Evolutionary conservation across 495 filamentous ascomycete genomes (phyloP).

Genomic region (Chaetomium tenue): DNA sequence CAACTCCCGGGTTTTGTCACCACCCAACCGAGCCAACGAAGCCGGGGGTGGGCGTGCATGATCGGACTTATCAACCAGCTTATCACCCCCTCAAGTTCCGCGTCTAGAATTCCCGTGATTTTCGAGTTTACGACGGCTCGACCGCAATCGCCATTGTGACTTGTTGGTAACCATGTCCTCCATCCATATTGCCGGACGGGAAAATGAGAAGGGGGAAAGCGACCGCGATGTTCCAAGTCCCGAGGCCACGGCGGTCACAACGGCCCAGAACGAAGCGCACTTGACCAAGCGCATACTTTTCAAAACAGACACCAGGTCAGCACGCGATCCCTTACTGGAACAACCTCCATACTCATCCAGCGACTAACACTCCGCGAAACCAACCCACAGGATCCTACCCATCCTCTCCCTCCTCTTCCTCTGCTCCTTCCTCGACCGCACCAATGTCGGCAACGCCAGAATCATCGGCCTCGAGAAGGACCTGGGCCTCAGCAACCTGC

Average conservation of each 20-base stretch:
- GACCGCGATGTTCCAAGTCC: not conserved
- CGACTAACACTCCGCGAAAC: not conserved
- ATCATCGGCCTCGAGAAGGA: constrained; percentile 66
- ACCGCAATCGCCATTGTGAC: no score
- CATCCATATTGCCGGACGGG: not conserved
- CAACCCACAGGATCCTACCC: constrained; percentile 44
- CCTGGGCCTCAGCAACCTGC: constrained; percentile 59
- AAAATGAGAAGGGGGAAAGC: not conserved
- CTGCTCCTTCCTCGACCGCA: constrained; percentile 71
- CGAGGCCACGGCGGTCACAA: not conserved
- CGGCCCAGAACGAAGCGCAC: not conserved
- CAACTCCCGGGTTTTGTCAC: not conserved
- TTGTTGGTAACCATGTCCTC: not conserved
- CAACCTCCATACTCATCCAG: not conserved
- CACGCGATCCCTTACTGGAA: not conserved
- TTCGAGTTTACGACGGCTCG: no score
- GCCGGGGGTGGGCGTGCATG: no score
- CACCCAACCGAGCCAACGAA: no score
- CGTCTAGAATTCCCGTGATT: no score
- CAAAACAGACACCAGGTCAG: constrained; percentile 4
- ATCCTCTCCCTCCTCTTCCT: constrained; percentile 50
- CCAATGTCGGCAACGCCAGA: constrained; percentile 82
- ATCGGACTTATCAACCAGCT: no score
- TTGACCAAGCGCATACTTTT: not conserved
- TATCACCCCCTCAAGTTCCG: no score